Evolutionary conservation across 768 basidiomycete species (phyloP).

Genomic region (Mycena kentingensis): DNA sequence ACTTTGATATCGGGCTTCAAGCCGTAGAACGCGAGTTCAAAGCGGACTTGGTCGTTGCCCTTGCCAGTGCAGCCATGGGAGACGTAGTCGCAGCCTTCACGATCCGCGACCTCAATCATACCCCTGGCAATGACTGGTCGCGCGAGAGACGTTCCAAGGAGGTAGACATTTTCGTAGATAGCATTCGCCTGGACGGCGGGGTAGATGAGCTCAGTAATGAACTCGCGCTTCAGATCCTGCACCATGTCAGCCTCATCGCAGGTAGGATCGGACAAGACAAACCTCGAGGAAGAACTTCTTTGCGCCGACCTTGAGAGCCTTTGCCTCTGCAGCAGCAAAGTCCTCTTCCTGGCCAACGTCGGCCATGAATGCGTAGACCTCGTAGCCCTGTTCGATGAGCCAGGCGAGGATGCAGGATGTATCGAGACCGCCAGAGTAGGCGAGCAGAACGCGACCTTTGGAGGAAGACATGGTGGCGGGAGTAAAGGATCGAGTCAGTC

Average conservation of each 20-base stretch:
- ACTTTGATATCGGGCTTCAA: constrained; percentile 99
- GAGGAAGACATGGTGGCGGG: constrained; percentile 52
- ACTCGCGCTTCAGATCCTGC: constrained; percentile 92
- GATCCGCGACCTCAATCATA: constrained; percentile 92
- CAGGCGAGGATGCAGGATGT: constrained; percentile 99
- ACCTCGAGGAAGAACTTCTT: constrained; percentile 94
- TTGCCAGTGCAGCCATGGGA: constrained; percentile 99
- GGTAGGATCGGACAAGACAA: constrained; percentile 1
- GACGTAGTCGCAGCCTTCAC: constrained; percentile 95
- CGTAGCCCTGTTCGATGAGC: constrained; percentile 98
- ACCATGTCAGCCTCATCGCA: neutral
- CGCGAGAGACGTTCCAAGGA: constrained; percentile 95
- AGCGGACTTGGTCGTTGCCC: constrained; percentile 99
- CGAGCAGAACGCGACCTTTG: constrained; percentile 87
- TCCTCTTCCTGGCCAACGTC: constrained; percentile 97
- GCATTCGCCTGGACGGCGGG: constrained; percentile 98
- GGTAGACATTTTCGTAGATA: constrained; percentile 99
- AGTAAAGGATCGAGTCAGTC: no score
- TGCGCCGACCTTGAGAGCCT: constrained; percentile 91
- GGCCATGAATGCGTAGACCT: constrained; percentile 96
- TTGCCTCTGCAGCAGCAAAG: constrained; percentile 87
- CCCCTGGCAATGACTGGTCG: constrained; percentile 98
- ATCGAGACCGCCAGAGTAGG: constrained; percentile 98
- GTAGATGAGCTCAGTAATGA: constrained; percentile 94
- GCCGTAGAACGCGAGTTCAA: constrained; percentile 98